Percentiles rank a stretch among this genome's conserved stretches.
phyloP scores from a whole-genome alignment of 1,284 basidiomycete genomes.

The Coriolopsis trogii region DNA sequence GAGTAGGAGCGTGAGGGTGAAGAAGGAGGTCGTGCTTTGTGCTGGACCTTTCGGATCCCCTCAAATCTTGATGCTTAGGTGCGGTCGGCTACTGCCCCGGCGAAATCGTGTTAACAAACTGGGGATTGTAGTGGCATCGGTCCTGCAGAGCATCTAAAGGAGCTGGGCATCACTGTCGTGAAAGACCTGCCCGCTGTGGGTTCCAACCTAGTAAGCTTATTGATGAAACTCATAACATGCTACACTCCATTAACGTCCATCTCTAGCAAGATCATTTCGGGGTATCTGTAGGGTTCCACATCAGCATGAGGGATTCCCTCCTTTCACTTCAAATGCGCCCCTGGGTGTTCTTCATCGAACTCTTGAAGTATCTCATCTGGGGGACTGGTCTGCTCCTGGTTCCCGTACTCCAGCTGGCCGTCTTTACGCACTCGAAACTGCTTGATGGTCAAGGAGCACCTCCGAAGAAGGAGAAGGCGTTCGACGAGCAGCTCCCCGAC shows the following conservation, averaged over 20 bases:
- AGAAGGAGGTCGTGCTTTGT: conserved; percentile 30
- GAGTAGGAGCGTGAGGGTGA: conserved; percentile 24
- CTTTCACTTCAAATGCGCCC: conserved; percentile 26
- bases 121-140: conserved; percentile 49
- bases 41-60: conserved; percentile 44
- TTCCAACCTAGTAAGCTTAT: conserved; percentile 40
- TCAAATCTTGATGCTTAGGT: conserved; percentile 46
- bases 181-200: conserved; percentile 59
- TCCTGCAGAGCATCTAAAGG: conserved; percentile 50
- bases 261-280: conserved; percentile 38
- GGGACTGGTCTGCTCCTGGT: conserved; percentile 35
- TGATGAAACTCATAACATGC: too few species aligned
- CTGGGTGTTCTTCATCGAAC: conserved; percentile 31
- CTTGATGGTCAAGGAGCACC: conserved; percentile 29
- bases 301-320: conserved; percentile 33
- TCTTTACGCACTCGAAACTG: conserved; percentile 33
- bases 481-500: conserved; percentile 35
- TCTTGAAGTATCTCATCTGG: conserved; percentile 35
- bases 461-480: conserved; percentile 20
- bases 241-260: conserved; percentile 11
- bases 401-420: conserved; percentile 33
- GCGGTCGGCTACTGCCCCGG: background rate
- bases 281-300: conserved; percentile 27
- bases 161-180: conserved; percentile 48
- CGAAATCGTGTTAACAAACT: background rate